phyloP scores from a whole-genome alignment of 1,284 basidiomycete species.

The Ustilago trichophora region DNA sequence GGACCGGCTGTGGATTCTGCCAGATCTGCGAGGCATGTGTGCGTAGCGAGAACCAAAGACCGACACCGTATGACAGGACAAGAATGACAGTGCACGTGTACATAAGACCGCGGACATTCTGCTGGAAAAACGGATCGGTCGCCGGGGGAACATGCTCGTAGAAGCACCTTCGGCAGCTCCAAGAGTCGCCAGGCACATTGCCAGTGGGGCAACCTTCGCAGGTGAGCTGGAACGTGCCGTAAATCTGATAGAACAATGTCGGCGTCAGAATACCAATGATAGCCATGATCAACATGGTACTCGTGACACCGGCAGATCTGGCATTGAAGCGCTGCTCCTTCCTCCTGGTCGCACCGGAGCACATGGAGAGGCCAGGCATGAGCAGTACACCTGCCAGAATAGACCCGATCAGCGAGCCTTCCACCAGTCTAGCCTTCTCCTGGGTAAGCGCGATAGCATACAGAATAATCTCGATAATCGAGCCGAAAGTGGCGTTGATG shows the following conservation, averaged over 20 bases:
- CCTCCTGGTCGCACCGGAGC: conserved; percentile 83
- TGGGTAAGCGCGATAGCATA: conserved; percentile 89
- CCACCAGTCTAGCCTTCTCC: conserved; percentile 90
- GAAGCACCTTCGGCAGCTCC: conserved; percentile 90
- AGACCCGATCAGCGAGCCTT: conserved; percentile 92
- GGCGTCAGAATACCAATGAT: conserved; percentile 96
- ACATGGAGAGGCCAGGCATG: conserved; percentile 98
- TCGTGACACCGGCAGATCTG: conserved; percentile 95
- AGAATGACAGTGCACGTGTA: conserved; percentile 91
- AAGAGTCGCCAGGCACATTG: conserved; percentile 66
- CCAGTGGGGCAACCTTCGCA: conserved; percentile 84
- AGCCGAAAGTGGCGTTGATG: conserved; percentile 99
- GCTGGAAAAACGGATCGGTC: conserved; percentile 94
- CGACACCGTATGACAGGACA: conserved; percentile 92
- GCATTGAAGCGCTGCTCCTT: conserved; percentile 99
- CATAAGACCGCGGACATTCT: conserved; percentile 90
- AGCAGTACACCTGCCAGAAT: conserved; percentile 94
- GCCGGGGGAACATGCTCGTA: conserved; percentile 94
- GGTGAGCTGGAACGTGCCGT: conserved; percentile 94
- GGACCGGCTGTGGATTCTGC: conserved; percentile 77
- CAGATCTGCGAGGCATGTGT: conserved; percentile 99
- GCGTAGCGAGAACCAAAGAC: conserved; percentile 98
- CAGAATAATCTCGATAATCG: conserved; percentile 95
- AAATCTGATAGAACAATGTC: conserved; percentile 97
- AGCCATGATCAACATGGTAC: conserved; percentile 99